Conservation (phyloP, 2,329 filamentous ascomycete genomes). For the Massarina eburnea region DNA sequence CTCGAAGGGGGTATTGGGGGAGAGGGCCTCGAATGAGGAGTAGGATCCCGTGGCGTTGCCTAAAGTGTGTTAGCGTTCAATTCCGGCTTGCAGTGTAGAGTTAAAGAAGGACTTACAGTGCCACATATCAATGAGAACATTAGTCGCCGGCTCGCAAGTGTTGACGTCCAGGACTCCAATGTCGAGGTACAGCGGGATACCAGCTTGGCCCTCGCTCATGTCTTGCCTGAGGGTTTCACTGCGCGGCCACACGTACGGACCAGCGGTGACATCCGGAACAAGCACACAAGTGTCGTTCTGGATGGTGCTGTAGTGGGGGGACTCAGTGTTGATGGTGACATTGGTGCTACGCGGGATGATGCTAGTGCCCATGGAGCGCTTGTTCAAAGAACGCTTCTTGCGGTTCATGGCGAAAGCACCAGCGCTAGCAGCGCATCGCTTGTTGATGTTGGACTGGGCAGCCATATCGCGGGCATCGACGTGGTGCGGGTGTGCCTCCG, state of each 20-base stretch:
- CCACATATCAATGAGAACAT: conserved; percentile 45
- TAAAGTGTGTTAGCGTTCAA: not conserved
- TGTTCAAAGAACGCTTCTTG: conserved; percentile 7
- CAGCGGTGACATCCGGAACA: conserved; percentile 16
- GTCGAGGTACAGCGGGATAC: conserved; percentile 46
- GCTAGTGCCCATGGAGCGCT: conserved; percentile 3
- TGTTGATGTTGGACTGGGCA: conserved; percentile 1
- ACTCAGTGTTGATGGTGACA: conserved; percentile 6
- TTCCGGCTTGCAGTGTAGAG: not conserved
- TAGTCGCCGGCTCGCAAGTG: conserved; percentile 44
- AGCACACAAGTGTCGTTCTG: conserved; percentile 18
- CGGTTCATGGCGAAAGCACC: conserved; percentile 4
- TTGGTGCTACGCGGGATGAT: conserved; percentile 6
- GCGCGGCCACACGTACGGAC: conserved; percentile 24
- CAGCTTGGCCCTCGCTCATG: conserved; percentile 39
- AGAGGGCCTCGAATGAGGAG: conserved; percentile 30
- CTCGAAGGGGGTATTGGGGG: conserved; percentile 8
- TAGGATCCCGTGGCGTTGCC: conserved; percentile 26
- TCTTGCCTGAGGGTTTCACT: conserved; percentile 31
- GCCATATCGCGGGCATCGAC: conserved; percentile 3
- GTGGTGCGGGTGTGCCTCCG: conserved; percentile 3
- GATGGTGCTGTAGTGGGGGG: conserved; percentile 10
- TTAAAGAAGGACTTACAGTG: conserved; percentile 23
- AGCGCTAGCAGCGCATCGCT: conserved; percentile 4
- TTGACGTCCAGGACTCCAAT: conserved; percentile 45